Evolutionary conservation across 208 protist species (phyloP).

Genomic region (Trypanosomatidae sp.): DNA sequence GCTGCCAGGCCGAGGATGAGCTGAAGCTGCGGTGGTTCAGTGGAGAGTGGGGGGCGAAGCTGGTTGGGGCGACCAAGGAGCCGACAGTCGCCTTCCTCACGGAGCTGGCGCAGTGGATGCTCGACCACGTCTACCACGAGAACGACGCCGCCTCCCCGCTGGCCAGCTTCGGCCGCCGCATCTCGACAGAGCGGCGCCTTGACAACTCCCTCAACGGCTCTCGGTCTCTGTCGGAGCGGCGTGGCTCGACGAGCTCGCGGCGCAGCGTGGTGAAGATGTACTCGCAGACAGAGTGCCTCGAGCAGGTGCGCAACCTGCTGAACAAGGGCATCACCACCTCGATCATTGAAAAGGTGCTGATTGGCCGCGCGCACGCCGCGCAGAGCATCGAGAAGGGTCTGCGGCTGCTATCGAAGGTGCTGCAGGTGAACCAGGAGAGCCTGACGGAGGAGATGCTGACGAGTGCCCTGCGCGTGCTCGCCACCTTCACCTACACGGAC

Average conservation of each 20-base stretch:
- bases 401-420: constrained; percentile 40
- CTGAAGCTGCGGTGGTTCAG: constrained; percentile 90
- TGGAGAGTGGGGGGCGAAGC: constrained; percentile 81
- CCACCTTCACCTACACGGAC: constrained; percentile 41
- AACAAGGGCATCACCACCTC: constrained; percentile 42
- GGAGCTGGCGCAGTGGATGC: constrained; percentile 71
- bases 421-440: constrained; percentile 17
- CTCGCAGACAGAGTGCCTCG: constrained; percentile 62
- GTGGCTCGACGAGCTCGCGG: constrained; percentile 49
- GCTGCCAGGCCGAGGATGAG: constrained; percentile 74
- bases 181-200: constrained; percentile 26
- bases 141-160: constrained; percentile 19
- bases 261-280: constrained; percentile 54
- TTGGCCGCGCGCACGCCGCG: constrained; percentile 57
- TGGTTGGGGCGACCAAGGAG: constrained; percentile 67
- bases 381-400: constrained; percentile 60
- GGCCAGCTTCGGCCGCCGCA: constrained; percentile 29
- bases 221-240: constrained; percentile 60
- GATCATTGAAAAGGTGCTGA: constrained; percentile 59
- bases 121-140: constrained; percentile 45
- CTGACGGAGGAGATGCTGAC: constrained; percentile 25
- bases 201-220: constrained; percentile 51
- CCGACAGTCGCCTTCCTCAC: constrained; percentile 50
- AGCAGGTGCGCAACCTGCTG: constrained; percentile 72
- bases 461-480: constrained; percentile 50